A percentile compares a stretch with the other conserved stretches of the same genome.
Conservation (phyloP, 2,329 filamentous ascomycete genomes). For the Phaeosphaeriaceae sp. region DNA sequence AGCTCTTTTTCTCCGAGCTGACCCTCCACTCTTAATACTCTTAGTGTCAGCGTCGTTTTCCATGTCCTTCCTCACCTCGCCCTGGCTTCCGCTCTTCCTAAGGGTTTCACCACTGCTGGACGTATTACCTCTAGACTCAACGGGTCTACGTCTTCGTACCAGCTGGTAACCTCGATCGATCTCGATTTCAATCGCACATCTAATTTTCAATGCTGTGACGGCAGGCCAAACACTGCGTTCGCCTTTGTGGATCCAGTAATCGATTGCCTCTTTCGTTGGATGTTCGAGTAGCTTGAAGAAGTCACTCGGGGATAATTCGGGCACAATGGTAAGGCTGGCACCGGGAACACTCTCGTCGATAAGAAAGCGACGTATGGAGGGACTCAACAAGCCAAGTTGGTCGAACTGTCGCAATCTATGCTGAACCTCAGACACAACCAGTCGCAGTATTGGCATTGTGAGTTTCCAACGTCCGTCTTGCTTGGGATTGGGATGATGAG, state of each 20-base stretch:
- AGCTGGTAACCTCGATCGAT: slow-evolving; percentile 85
- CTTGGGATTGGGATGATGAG: slow-evolving; percentile 73
- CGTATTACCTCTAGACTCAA: slow-evolving; percentile 36
- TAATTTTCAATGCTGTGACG: slow-evolving; percentile 78
- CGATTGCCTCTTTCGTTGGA: slow-evolving; percentile 75
- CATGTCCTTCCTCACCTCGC: slow-evolving; percentile 20
- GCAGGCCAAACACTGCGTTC: slow-evolving; percentile 93
- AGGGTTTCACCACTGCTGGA: slow-evolving; percentile 19
- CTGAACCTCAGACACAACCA: slow-evolving; percentile 77
- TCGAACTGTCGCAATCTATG: slow-evolving; percentile 85
- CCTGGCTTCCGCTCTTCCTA: slow-evolving; percentile 32
- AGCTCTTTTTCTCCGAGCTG: slow-evolving; percentile 29
- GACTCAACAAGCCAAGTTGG: slow-evolving; percentile 74
- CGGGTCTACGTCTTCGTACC: slow-evolving; percentile 65
- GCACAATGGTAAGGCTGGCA: slow-evolving; percentile 80
- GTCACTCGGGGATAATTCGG: slow-evolving; percentile 75
- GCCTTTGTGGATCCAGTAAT: slow-evolving; percentile 85
- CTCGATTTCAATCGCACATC: slow-evolving; percentile 86
- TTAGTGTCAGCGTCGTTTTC: slow-evolving; percentile 16
- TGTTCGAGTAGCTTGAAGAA: slow-evolving; percentile 83
- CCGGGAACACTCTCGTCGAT: slow-evolving; percentile 84
- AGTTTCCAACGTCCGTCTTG: slow-evolving; percentile 65
- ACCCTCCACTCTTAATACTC: slow-evolving; percentile 3
- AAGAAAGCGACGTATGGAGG: slow-evolving; percentile 74
- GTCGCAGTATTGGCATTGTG: slow-evolving; percentile 64